Percentiles rank a stretch among this genome's conserved stretches.
These are phyloP conservation scores for Talaromyces islandicus DNA, from an alignment of 2,329 filamentous ascomycete species.

Conservation along the genomic window DNA sequence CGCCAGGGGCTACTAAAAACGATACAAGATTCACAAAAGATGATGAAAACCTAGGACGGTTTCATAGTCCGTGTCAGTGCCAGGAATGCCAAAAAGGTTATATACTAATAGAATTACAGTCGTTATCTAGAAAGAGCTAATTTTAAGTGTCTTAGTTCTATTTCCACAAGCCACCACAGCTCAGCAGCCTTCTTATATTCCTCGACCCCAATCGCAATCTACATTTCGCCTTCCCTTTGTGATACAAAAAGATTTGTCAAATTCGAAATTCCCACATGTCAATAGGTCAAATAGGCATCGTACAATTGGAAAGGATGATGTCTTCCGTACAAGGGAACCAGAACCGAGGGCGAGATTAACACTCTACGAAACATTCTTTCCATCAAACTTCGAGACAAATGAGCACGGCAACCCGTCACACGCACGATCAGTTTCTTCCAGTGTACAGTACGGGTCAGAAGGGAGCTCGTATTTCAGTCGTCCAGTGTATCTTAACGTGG, in stretches of 20 bases:
- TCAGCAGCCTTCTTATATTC: background rate
- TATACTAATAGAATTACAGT: background rate
- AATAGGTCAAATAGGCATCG: background rate
- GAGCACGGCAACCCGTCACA: background rate
- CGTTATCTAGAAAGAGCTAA: background rate
- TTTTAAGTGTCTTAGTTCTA: background rate
- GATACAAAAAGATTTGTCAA: background rate
- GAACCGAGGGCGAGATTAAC: background rate
- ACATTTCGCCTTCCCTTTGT: background rate
- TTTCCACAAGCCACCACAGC: background rate
- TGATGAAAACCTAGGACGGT: background rate
- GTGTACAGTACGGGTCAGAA: background rate
- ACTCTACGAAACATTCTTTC: background rate
- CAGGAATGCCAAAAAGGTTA: background rate
- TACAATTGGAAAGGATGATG: background rate
- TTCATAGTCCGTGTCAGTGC: background rate
- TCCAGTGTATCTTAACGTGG: background rate
- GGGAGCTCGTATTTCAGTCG: background rate
- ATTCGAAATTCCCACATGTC: background rate
- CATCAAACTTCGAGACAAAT: background rate
- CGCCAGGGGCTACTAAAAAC: background rate
- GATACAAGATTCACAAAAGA: background rate
- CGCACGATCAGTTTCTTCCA: background rate
- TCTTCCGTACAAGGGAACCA: background rate
- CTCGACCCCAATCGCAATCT: background rate